These are phyloP conservation scores for Exophiala sp. DNA, from an alignment of 2,329 filamentous ascomycete species.

Conservation along the genomic window DNA sequence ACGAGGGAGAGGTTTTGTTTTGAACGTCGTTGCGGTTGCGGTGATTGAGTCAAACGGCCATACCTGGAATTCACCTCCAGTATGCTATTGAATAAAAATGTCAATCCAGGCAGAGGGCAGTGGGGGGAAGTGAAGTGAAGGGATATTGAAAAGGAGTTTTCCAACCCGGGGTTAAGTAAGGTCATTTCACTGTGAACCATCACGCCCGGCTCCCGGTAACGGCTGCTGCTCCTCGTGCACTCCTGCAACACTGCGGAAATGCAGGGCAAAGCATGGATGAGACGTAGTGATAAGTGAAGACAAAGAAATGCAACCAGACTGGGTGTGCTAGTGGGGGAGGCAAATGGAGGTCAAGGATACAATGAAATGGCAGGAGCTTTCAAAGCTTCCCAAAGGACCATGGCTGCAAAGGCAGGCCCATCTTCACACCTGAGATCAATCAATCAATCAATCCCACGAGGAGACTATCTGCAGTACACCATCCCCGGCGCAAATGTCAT, in stretches of 20 bases:
- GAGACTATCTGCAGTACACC: conserved; percentile 3
- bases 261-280: not conserved
- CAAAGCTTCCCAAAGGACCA: not conserved
- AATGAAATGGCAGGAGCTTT: not conserved
- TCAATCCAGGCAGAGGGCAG: no score
- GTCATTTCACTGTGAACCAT: no score
- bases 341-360: not conserved
- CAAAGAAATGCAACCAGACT: not conserved
- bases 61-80: no score
- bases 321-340: not conserved
- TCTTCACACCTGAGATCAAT: not conserved
- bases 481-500: conserved; percentile 8
- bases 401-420: not conserved
- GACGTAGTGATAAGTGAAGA: not conserved
- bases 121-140: no score
- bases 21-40: no score
- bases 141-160: no score
- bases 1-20: no score
- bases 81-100: no score
- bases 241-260: not conserved
- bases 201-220: not conserved
- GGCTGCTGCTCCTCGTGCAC: not conserved
- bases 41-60: no score
- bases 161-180: no score
- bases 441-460: not conserved